These are phyloP conservation scores for Lentinula novae-zelandiae DNA, from an alignment of 1,284 basidiomycete species.

Conservation along the genomic window DNA sequence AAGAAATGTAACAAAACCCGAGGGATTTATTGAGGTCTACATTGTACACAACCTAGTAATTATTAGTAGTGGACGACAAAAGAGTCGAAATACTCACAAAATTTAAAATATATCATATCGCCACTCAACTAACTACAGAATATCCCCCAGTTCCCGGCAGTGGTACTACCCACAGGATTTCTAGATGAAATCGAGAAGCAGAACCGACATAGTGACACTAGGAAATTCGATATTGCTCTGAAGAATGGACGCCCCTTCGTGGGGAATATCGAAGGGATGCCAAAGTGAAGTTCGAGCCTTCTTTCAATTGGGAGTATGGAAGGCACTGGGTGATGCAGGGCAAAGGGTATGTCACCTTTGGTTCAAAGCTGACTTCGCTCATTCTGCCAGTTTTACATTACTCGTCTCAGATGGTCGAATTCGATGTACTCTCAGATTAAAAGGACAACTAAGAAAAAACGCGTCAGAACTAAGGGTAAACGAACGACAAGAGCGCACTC, in stretches of 20 bases:
- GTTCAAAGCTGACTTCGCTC: too few relatives aligned
- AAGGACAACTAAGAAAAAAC: background rate
- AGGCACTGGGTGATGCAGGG: too few relatives aligned
- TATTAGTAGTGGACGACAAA: background rate
- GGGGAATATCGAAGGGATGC: slow-evolving; percentile 53
- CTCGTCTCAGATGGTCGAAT: too few relatives aligned
- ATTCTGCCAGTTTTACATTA: too few relatives aligned
- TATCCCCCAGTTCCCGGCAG: background rate
- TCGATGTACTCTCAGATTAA: too few relatives aligned
- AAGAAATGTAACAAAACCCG: background rate
- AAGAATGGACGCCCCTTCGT: slow-evolving; percentile 80
- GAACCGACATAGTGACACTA: slow-evolving; percentile 11
- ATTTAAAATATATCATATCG: too few relatives aligned
- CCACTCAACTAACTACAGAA: background rate
- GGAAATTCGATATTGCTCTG: slow-evolving; percentile 60
- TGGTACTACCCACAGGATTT: background rate
- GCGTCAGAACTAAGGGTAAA: background rate
- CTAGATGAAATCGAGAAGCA: slow-evolving; percentile 21
- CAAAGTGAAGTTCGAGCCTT: slow-evolving; percentile 71
- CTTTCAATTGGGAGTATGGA: background rate
- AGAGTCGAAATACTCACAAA: background rate
- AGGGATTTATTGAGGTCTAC: background rate
- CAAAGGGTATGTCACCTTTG: too few relatives aligned
- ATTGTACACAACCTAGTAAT: background rate
- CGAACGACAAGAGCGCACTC: background rate